Base-by-base conservation (phyloP, 805 yeast species). In the Wickerhamiella spandovensis region DNA sequence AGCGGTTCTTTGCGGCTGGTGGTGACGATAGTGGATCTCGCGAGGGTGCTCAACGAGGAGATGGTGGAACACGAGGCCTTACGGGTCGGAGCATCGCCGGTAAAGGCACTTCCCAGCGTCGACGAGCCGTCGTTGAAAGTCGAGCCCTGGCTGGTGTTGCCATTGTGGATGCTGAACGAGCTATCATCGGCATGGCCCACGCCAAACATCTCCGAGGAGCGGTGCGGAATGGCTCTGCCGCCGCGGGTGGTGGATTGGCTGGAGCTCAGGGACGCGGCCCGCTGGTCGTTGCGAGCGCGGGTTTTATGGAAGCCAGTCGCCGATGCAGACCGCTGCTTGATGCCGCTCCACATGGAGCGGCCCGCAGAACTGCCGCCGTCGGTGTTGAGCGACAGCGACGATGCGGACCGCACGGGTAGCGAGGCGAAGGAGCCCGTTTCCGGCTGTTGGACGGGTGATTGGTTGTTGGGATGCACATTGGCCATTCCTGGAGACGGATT, bases 1-100 rank as follows among this genome's bases (percentile, higher is more conserved):
- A 75, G 69, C 6, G 95, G 94, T 51, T 76, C 73, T 49, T 69
- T 69, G 12, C 73, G 64, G 15, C 74, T 59, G 1, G 80, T 67
- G 1, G 79, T 67, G 13, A 75, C 70, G 38, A 76, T 64, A 0
- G 84, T 72, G 5, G 67, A 63, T 23, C 61, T 54, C 6, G 59
- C 58, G n/a, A 41, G 30, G 43, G 61, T 52, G 22, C 54, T 50
- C 37, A 57, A 23, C 15, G 59, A 56, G 30, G 53, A 48, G 38
- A 57, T 51, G 1, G 61, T 59, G 10, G 58, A 52, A 6, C 52
- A 41, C 48, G 60, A 55, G 6, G 58, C 51, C 44, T 58, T 58
- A 22, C 62, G 53, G 28, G 53, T 48, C 15, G 58, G 58, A 18
- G 54, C 35, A 18, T 49, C 46, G 44, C 47, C 28, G 18, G 30